Evolutionary conservation across 108 stramenopile genomes (phyloP).

Genomic region (Aurantiochytrium sp.): DNA sequence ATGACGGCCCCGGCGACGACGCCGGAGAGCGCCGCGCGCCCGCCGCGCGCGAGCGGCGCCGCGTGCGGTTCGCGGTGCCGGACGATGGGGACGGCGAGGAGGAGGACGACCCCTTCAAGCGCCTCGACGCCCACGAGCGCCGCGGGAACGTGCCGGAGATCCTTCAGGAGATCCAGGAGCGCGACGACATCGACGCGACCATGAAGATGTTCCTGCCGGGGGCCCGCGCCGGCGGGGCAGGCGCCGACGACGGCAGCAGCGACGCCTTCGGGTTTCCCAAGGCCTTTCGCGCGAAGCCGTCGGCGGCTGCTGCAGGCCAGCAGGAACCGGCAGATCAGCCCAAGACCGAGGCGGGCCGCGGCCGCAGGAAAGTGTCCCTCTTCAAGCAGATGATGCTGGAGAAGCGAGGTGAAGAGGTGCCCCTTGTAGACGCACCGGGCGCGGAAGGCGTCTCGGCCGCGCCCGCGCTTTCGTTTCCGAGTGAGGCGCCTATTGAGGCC

Average conservation of each 20-base stretch:
- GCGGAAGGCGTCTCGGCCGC: background rate
- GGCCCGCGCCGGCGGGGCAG: background rate
- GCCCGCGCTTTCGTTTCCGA: background rate
- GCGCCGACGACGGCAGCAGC: no score
- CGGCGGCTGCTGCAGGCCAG: background rate
- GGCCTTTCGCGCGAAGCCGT: background rate
- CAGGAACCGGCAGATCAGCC: background rate
- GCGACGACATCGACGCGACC: background rate
- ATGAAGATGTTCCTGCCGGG: background rate
- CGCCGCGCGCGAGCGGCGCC: background rate
- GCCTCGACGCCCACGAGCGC: background rate
- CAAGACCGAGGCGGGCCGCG: background rate
- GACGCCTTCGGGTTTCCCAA: background rate
- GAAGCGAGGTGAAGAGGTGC: background rate
- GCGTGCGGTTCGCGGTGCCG: conserved; percentile 7
- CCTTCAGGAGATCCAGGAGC: background rate
- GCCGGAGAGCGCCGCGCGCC: no score
- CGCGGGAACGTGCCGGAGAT: background rate
- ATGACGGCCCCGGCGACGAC: no score
- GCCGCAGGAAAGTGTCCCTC: background rate
- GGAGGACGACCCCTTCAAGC: background rate
- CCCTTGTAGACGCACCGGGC: background rate
- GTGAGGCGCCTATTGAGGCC: background rate
- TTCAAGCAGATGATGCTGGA: conserved; percentile 20
- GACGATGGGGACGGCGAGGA: background rate